Evolutionary conservation across 2,329 filamentous ascomycete genomes (phyloP).

Genomic region (Colletotrichum sp.): DNA sequence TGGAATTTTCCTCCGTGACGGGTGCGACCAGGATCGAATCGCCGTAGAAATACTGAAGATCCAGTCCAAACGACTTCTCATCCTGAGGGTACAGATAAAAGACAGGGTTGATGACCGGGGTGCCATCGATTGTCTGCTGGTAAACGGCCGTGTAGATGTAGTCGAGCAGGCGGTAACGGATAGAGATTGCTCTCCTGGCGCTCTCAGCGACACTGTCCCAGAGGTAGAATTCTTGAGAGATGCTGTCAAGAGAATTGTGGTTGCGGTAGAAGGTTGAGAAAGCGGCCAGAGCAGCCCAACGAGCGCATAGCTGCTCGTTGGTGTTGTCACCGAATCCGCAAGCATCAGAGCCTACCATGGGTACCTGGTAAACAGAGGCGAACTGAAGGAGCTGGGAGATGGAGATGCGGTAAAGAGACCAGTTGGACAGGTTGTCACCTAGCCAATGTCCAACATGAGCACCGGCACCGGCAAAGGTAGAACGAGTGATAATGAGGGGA

Average conservation of each 20-base stretch:
- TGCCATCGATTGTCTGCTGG: slow-evolving; percentile 63
- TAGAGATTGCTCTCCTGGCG: slow-evolving; percentile 71
- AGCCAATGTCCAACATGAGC: slow-evolving; percentile 66
- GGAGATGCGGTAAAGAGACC: slow-evolving; percentile 55
- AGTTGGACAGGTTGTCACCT: slow-evolving; percentile 61
- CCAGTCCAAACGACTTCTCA: slow-evolving; percentile 46
- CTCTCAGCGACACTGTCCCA: slow-evolving; percentile 69
- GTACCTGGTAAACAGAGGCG: slow-evolving; percentile 68
- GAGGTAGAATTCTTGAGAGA: slow-evolving; percentile 70
- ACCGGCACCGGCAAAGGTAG: slow-evolving; percentile 77
- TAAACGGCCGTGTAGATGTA: slow-evolving; percentile 79
- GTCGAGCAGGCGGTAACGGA: slow-evolving; percentile 80
- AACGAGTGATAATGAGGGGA: slow-evolving; percentile 76
- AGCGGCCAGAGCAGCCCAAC: slow-evolving; percentile 73
- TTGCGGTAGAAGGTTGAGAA: slow-evolving; percentile 77
- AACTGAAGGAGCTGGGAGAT: slow-evolving; percentile 20
- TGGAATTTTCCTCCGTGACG: slow-evolving; percentile 48
- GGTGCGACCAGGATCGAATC: slow-evolving; percentile 53
- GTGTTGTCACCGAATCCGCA: slow-evolving; percentile 76
- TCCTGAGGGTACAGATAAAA: slow-evolving; percentile 73
- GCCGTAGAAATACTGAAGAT: slow-evolving; percentile 58
- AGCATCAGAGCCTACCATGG: slow-evolving; percentile 74
- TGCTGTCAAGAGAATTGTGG: slow-evolving; percentile 58
- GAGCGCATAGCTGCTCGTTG: slow-evolving; percentile 67
- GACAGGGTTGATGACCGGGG: slow-evolving; percentile 70